These are phyloP conservation scores for Aspergillus sclerotialis DNA, from an alignment of 2,329 filamentous ascomycete genomes.

Conservation along the genomic window DNA sequence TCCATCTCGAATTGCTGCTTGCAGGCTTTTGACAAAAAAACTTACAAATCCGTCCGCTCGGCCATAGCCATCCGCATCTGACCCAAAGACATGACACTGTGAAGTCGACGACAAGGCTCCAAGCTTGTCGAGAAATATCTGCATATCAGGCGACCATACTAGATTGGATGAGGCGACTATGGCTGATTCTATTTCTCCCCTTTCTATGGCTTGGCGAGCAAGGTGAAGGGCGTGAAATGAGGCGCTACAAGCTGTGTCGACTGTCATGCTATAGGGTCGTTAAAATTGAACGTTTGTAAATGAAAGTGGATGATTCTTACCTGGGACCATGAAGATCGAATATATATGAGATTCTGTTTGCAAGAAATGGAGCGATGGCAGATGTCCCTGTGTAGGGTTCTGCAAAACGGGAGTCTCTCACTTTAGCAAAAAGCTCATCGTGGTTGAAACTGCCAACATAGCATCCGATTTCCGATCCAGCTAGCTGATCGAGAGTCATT, in stretches of 20 bases:
- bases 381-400: neutral
- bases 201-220: neutral
- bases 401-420: neutral
- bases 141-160: neutral
- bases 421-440: neutral
- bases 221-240: neutral
- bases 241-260: neutral
- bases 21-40: constrained; percentile 20
- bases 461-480: neutral
- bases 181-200: neutral
- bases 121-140: neutral
- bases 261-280: neutral
- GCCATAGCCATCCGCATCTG: constrained; percentile 20
- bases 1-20: constrained; percentile 17
- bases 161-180: neutral
- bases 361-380: constrained; percentile 1
- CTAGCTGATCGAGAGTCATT: constrained; percentile 16
- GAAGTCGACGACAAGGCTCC: constrained; percentile 23
- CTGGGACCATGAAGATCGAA: neutral
- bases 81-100: constrained; percentile 17
- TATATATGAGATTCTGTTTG: neutral
- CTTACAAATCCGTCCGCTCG: constrained; percentile 22
- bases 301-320: too few species aligned
- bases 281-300: too few species aligned
- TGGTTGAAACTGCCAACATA: neutral